Evolutionary conservation across 1,284 basidiomycete species (phyloP), one percentile per base, ranked within the genome.

Genomic region (Malassezia nana): DNA sequence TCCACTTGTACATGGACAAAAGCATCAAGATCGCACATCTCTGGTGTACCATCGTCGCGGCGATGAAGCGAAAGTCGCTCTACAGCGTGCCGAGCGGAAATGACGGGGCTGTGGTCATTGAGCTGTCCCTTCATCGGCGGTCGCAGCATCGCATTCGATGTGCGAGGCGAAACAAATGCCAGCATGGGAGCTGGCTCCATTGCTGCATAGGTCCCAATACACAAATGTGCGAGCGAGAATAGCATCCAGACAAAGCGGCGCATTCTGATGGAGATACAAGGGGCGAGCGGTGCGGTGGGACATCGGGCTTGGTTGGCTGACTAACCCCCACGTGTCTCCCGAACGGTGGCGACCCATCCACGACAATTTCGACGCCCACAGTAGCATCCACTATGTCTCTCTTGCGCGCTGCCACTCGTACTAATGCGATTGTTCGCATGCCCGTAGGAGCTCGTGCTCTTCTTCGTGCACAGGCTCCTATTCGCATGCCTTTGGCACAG

Each of bases 1-100:
- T 55, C 53, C 18, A 46, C 53, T 10, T 55, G 29, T 8, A 55
- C 24, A 40, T 50, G 47, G 22, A 50, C 42, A 13, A 55, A 7
- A 4, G 41, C 47, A 29, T 55, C 53, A 28, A 55, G 32, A 33
- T 26, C 32, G 38, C 53, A 55, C 8, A 55, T 15, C 15, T 42
- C 48, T 10, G 53, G 47, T 24, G 38, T 30, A 16, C 53, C 53
- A 15, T 39, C 20, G 24, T 25, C 1, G 31, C 29, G 15, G 31
- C 47, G 30, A 15, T 50, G 53, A 24, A 45, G 46, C 31, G 43
- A n/a, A 24, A 55, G 31, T 20, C 47, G 53, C 26, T 25, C n/a
- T 3, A 46, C 43, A 9, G 43, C 48, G 8, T 50, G n/a, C 12
- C 33, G 24, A 13, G 47, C 47, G 13, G 53, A 38, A 22, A 55